A percentile compares a stretch with the other conserved stretches of the same genome.
Conservation (phyloP, 2,329 filamentous ascomycete species). For the Cladosporium cucumerinum region DNA sequence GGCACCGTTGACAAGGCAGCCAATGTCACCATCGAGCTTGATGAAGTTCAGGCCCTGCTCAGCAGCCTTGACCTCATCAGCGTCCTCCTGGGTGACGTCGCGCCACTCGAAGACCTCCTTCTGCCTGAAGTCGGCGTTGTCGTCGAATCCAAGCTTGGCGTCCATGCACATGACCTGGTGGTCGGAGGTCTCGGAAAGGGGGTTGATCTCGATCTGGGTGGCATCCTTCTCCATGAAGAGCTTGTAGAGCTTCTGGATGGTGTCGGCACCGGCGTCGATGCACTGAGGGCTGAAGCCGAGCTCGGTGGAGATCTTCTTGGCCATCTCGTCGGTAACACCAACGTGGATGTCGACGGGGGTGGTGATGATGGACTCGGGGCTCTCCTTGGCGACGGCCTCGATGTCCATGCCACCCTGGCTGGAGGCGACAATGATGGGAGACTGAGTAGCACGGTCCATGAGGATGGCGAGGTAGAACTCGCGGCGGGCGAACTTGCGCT, state of each 20-base stretch:
- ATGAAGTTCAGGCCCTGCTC: conserved; percentile 97
- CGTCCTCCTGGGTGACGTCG: conserved; percentile 91
- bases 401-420: conserved; percentile 99
- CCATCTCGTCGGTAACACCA: conserved; percentile 94
- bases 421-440: conserved; percentile 93
- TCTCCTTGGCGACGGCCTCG: conserved; percentile 96
- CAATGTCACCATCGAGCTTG: conserved; percentile 99
- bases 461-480: conserved; percentile 99
- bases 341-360: conserved; percentile 90
- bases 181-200: conserved; percentile 94
- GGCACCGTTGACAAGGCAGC: conserved; percentile 97
- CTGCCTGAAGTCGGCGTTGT: conserved; percentile 98
- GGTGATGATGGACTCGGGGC: conserved; percentile 90
- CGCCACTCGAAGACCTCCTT: conserved; percentile 93
- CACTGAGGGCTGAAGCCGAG: conserved; percentile 98
- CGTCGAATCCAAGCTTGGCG: conserved; percentile 97
- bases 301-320: conserved; percentile 80
- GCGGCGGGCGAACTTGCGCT: conserved; percentile 98
- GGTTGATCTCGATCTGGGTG: conserved; percentile 99
- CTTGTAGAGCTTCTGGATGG: conserved; percentile 98
- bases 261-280: conserved; percentile 89
- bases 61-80: conserved; percentile 95
- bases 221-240: conserved; percentile 98
- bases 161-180: conserved; percentile 99
- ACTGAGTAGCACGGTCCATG: conserved; percentile 91